A percentile compares a stretch with the other conserved stretches of the same genome.
Evolutionary conservation across 371 early-diverging fungal genomes (phyloP).

Genomic region (Encephalitozoon cuniculi): DNA sequence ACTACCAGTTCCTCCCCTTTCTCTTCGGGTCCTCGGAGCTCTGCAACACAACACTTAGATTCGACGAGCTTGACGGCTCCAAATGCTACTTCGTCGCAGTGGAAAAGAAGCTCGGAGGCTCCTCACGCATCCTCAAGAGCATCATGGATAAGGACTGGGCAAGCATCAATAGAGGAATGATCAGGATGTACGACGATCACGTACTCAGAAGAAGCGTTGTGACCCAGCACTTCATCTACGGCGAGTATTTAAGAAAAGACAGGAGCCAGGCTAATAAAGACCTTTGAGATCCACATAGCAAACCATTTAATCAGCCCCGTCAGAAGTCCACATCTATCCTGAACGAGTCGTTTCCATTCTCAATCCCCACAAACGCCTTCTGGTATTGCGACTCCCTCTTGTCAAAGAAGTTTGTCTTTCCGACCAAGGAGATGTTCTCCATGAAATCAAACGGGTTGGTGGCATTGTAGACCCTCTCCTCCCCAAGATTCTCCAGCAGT

Average conservation of each 20-base stretch:
- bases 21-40: slow-evolving; percentile 82
- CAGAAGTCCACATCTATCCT: slow-evolving; percentile 57
- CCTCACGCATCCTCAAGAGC: slow-evolving; percentile 5
- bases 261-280: background rate
- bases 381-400: slow-evolving; percentile 96
- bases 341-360: slow-evolving; percentile 40
- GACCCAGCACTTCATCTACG: slow-evolving; percentile 95
- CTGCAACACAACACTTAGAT: slow-evolving; percentile 13
- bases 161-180: slow-evolving; percentile 80
- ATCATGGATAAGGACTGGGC: slow-evolving; percentile 63
- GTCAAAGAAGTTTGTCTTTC: slow-evolving; percentile 99
- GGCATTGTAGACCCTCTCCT: slow-evolving; percentile 73
- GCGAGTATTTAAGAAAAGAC: slow-evolving; percentile 61
- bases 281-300: background rate
- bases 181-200: slow-evolving; percentile 89
- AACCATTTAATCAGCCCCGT: slow-evolving; percentile 15
- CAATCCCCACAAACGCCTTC: slow-evolving; percentile 66
- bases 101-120: slow-evolving; percentile 1
- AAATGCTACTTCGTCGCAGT: slow-evolving; percentile 59
- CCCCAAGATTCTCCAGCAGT: slow-evolving; percentile 79
- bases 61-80: slow-evolving; percentile 59
- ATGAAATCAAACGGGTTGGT: slow-evolving; percentile 98
- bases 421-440: slow-evolving; percentile 88
- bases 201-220: slow-evolving; percentile 87
- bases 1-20: slow-evolving; percentile 92